Evolutionary conservation across 2,329 filamentous ascomycete species (phyloP).

Genomic region (Colletotrichum abscissum): DNA sequence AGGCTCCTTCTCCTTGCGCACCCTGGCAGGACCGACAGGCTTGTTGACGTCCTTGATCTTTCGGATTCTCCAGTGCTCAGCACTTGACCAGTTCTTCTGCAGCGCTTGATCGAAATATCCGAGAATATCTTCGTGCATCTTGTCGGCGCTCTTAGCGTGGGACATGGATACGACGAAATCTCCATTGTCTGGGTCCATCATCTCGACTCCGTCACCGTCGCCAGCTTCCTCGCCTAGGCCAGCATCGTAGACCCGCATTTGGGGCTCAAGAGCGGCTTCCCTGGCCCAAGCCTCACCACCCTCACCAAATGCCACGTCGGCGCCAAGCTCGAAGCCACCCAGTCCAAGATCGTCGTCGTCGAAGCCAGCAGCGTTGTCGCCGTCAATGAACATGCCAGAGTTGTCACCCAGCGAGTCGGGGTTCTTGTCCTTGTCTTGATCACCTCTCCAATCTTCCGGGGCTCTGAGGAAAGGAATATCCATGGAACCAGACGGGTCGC

Average conservation of each 20-base stretch:
- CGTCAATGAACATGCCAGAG: slow-evolving; percentile 86
- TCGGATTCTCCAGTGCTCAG: slow-evolving; percentile 98
- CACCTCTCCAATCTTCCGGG: slow-evolving; percentile 84
- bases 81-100: slow-evolving; percentile 96
- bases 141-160: slow-evolving; percentile 68
- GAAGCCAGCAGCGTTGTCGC: slow-evolving; percentile 85
- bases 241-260: slow-evolving; percentile 82
- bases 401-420: slow-evolving; percentile 70
- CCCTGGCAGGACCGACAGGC: slow-evolving; percentile 67
- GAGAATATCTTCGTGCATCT: slow-evolving; percentile 91
- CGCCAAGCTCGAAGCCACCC: slow-evolving; percentile 76
- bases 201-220: slow-evolving; percentile 62
- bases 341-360: slow-evolving; percentile 73
- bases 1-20: slow-evolving; percentile 93
- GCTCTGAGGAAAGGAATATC: slow-evolving; percentile 94
- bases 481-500: slow-evolving; percentile 84
- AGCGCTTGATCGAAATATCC: slow-evolving; percentile 97
- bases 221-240: slow-evolving; percentile 68
- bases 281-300: slow-evolving; percentile 96
- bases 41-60: slow-evolving; percentile 87
- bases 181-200: slow-evolving; percentile 74
- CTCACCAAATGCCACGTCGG: slow-evolving; percentile 89
- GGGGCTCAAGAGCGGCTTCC: slow-evolving; percentile 87
- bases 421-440: slow-evolving; percentile 72
- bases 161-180: slow-evolving; percentile 85